A percentile compares a stretch with the other conserved stretches of the same genome.
Evolutionary conservation across 2,329 filamentous ascomycete genomes (phyloP).

Genomic region (Colletotrichum viniferum): DNA sequence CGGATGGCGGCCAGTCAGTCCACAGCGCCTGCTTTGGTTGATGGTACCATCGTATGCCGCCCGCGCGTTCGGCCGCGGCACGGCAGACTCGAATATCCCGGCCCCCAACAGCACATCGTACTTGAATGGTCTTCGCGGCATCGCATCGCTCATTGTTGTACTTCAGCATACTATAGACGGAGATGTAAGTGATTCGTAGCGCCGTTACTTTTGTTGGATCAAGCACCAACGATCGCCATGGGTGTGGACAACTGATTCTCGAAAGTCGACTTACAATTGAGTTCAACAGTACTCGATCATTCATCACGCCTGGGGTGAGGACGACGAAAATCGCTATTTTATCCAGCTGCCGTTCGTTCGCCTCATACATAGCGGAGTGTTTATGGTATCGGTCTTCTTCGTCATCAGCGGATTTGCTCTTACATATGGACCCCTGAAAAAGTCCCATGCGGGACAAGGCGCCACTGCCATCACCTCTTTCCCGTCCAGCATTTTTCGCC

Average conservation of each 20-base stretch:
- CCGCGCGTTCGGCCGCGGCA: neutral
- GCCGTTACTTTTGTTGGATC: fast-evolving
- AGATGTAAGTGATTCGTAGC: neutral
- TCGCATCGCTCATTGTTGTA: constrained; percentile 54
- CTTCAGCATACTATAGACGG: constrained; percentile 49
- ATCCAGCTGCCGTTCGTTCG: constrained; percentile 49
- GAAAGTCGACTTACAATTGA: neutral
- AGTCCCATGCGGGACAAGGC: constrained; percentile 41
- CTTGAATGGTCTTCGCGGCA: constrained; percentile 52
- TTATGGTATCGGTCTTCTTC: constrained; percentile 57
- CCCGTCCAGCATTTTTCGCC: constrained; percentile 50
- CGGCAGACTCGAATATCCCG: neutral
- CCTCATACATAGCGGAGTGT: constrained; percentile 46
- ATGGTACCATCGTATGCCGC: neutral
- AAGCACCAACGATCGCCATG: neutral
- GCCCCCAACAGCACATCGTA: constrained; percentile 45
- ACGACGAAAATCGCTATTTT: neutral
- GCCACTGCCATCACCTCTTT: constrained; percentile 41
- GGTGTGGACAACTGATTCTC: fast-evolving
- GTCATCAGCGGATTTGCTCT: constrained; percentile 55
- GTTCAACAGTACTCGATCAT: neutral
- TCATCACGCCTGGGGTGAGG: neutral
- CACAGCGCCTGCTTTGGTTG: neutral
- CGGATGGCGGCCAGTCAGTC: neutral
- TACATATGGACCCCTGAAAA: constrained; percentile 46